phyloP scores from a whole-genome alignment of 2,329 filamentous ascomycete species.

The Trichophyton verrucosum region DNA sequence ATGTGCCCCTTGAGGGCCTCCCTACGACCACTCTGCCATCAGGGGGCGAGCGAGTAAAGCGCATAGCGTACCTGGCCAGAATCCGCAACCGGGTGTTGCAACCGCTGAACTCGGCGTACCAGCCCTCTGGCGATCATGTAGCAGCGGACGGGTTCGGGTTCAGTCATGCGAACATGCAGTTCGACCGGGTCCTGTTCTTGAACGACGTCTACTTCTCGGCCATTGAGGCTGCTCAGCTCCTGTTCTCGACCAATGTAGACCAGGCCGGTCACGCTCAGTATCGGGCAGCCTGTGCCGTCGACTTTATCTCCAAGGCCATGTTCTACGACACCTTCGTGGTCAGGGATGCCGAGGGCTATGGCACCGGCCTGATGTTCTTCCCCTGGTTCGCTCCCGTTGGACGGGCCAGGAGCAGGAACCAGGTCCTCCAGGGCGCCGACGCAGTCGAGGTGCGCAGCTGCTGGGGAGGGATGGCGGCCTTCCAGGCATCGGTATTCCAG shows the following conservation, averaged over 20 bases:
- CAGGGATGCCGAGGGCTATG: slow-evolving; percentile 9
- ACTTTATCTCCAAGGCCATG: slow-evolving; percentile 9
- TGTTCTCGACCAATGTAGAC: slow-evolving; percentile 11
- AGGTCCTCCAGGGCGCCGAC: slow-evolving; percentile 6
- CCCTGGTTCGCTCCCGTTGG: slow-evolving; percentile 9
- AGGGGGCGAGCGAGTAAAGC: slow-evolving; percentile 6
- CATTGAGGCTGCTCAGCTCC: slow-evolving; percentile 6
- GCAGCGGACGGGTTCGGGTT: slow-evolving; percentile 1
- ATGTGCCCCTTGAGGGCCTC: slow-evolving; percentile 5
- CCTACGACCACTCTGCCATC: slow-evolving; percentile 2
- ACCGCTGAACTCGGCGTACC: slow-evolving; percentile 6
- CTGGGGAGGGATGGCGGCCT: slow-evolving; percentile 11
- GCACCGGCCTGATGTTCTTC: slow-evolving; percentile 10
- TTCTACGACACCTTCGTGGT: slow-evolving; percentile 12
- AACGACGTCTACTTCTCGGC: slow-evolving; percentile 11
- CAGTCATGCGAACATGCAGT: background rate
- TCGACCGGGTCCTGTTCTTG: slow-evolving; percentile 10
- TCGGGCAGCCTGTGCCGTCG: slow-evolving; percentile 10
- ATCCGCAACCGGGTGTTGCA: slow-evolving; percentile 9
- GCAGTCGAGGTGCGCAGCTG: slow-evolving; percentile 10
- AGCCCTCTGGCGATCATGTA: background rate
- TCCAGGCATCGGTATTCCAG: slow-evolving; percentile 7
- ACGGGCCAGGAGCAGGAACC: slow-evolving; percentile 6
- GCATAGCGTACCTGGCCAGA: slow-evolving; percentile 10
- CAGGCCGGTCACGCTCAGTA: slow-evolving; percentile 6